Evolutionary conservation across 306 rosid species (phyloP), one percentile per base, ranked within the genome.

Genomic region (Leucaena leucocephala): DNA sequence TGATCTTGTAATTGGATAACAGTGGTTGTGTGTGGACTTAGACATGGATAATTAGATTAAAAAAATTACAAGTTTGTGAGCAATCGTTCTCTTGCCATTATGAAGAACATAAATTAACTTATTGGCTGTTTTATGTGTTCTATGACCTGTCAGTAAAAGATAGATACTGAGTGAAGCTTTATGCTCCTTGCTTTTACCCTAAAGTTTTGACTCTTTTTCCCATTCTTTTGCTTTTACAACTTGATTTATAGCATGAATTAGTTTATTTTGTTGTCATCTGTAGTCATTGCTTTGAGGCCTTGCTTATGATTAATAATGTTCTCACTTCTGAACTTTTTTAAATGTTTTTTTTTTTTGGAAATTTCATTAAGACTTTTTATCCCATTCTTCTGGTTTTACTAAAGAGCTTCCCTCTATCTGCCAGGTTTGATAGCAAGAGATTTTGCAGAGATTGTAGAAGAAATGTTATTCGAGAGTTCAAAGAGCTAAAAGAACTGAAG

Each of bases 381-480:
- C 57, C 48, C 22, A 80, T 57, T 36, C 13, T 82, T 81, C 55
- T 49, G 33, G 38, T 61, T 17, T 52, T 52, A 6, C 79, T 77
- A 35, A 70, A 64, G 72, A 52, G 59, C 54, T 78, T 46, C 40
- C 66, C 75, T 82, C 77, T 78, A 39, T 84, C 77, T 84, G 72
- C 72, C 94, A 96, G 99, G 93, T 95, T 95, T 87, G 99, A 95
- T 79, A 95, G 98, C 98, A 95, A 95, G 94, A 95, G 99, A 79
- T 95, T 95, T 86, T 95, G 99, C 84, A 83, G 99, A 93, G 99
- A 95, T 78, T 95, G 99, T 89, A 91, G 99, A 86, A 91, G 97
- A 84, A 95, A 95, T 86, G 99, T 95, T 40, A 93, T 95, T 81
- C 90, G 99, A 35, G 98, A 93, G 84, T 96, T 96, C 93, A 96